Evolutionary conservation across 2,329 filamentous ascomycete genomes (phyloP), one percentile per base, ranked within the genome.

Genomic region (Botrytis fabae): DNA sequence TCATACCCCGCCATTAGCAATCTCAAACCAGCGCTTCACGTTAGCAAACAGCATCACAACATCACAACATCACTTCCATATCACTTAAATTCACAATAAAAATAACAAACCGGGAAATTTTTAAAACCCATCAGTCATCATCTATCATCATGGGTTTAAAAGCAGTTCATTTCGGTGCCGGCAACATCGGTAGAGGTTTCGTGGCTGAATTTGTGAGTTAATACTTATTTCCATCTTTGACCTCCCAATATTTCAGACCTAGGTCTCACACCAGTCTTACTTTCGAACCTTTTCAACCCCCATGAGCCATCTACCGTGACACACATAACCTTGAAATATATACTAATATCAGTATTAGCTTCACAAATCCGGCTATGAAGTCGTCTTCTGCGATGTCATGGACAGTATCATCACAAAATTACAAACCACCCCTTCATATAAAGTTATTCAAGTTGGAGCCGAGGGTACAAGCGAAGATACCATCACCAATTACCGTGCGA

Each of bases 381-480:
- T 99, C 80, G 87, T 98, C 85, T 98, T 99, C 81, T 92, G 97
- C 79, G 96, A 99, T 86, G 95, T 99, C 77, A 91, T 94, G 84
- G 94, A 95, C 82, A 85, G 84, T 75, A 86, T 98, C 75, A 96
- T 98, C 82, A 86, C 95, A 79, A 84, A 88, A 70, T 89, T 99
- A 78, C 94, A 98, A 82, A 84, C 86, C 32, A 88, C 89, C 66
- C 86, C 90, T 72, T 92, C 90, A 22, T 99, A 98, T 88, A 91
- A 92, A 76, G 95, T 99, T 81, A 97, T 95, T 74, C 95, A 98
- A 85, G 94, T 98, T 78, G 94, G 94, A 77, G 87, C 90, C 68
- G 92, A 97, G 74, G 94, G 93, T 78, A 94, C 94, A 80, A 88
- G 87, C 73, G 90, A 90, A 80, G 94, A 93, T 84, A 92, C 86